phyloP scores from a whole-genome alignment of 2,329 filamentous ascomycete species.

The Tolypocladium guangdongense region DNA sequence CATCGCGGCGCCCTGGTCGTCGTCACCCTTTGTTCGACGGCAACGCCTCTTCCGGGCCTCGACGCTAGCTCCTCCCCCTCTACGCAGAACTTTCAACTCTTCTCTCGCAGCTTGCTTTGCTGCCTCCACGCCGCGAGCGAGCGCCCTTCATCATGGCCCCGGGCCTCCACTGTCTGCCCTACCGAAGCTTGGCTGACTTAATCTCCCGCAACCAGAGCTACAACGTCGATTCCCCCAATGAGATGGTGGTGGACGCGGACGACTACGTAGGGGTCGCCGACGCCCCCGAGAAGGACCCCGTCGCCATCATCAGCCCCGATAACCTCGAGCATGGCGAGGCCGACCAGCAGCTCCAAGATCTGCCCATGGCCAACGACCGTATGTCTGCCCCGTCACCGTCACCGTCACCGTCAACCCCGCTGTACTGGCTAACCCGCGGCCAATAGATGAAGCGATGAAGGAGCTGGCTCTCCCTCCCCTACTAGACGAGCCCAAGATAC shows the following conservation, averaged over 20 bases:
- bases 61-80: not conserved
- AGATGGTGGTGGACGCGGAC: conserved; percentile 45
- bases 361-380: conserved; percentile 43
- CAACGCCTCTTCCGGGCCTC: not conserved
- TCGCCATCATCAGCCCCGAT: conserved; percentile 45
- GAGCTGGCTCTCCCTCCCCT: conserved; percentile 64
- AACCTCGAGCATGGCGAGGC: conserved; percentile 32
- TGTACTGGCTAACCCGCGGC: not conserved
- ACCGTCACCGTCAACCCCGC: conserved; percentile 4
- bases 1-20: not conserved
- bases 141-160: conserved; percentile 8
- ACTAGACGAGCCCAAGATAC: conserved; percentile 63
- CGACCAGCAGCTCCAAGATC: conserved; percentile 33
- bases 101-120: not conserved
- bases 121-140: not conserved
- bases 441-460: conserved; percentile 71
- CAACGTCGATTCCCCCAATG: conserved; percentile 44
- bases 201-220: conserved; percentile 29
- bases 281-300: conserved; percentile 37
- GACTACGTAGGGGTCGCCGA: conserved; percentile 41
- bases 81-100: not conserved
- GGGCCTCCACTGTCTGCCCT: conserved; percentile 9
- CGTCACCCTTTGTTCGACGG: not conserved
- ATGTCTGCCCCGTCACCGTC: conserved; percentile 16
- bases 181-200: conserved; percentile 15